Conservation (phyloP, 352 stramenopile species). For the Phytophthora cajani region DNA sequence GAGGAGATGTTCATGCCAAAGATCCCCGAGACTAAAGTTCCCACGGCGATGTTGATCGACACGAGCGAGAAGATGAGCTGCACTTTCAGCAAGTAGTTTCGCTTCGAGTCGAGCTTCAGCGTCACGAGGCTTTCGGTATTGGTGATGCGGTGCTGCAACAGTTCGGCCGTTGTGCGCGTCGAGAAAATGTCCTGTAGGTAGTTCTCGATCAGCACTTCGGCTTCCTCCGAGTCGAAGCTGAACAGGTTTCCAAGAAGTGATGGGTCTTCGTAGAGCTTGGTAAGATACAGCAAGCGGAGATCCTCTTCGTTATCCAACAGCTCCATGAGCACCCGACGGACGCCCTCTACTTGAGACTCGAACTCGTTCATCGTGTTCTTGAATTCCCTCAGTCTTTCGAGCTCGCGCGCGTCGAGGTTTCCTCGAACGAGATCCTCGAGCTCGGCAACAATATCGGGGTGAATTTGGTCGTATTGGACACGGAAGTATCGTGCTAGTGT, state of each 20-base stretch:
- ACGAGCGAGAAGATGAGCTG: conserved; percentile 28
- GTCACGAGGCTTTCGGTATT: conserved; percentile 66
- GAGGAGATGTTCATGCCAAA: conserved; percentile 38
- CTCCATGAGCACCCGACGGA: conserved; percentile 52
- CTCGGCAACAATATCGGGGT: conserved; percentile 29
- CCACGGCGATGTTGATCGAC: conserved; percentile 20
- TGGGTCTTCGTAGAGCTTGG: conserved; percentile 52
- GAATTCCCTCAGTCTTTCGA: conserved; percentile 49
- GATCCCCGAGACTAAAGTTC: conserved; percentile 19
- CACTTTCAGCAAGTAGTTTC: conserved; percentile 52
- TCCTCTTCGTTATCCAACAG: conserved; percentile 59
- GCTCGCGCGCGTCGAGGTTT: conserved; percentile 31
- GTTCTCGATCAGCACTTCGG: conserved; percentile 57
- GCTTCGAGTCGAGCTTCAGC: conserved; percentile 62
- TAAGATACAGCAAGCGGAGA: conserved; percentile 51
- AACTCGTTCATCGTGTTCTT: conserved; percentile 64
- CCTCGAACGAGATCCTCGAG: conserved; percentile 46
- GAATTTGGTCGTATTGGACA: conserved; percentile 37
- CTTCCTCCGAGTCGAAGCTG: conserved; percentile 60
- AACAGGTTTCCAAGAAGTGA: conserved; percentile 40
- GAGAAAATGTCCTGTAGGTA: conserved; percentile 71
- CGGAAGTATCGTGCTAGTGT: conserved; percentile 45
- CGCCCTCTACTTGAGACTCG: conserved; percentile 48
- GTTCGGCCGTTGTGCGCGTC: conserved; percentile 54
- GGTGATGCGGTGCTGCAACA: conserved; percentile 61